These are phyloP conservation scores for Lentinula sp. DNA, from an alignment of 768 basidiomycete species.

Conservation along the genomic window DNA sequence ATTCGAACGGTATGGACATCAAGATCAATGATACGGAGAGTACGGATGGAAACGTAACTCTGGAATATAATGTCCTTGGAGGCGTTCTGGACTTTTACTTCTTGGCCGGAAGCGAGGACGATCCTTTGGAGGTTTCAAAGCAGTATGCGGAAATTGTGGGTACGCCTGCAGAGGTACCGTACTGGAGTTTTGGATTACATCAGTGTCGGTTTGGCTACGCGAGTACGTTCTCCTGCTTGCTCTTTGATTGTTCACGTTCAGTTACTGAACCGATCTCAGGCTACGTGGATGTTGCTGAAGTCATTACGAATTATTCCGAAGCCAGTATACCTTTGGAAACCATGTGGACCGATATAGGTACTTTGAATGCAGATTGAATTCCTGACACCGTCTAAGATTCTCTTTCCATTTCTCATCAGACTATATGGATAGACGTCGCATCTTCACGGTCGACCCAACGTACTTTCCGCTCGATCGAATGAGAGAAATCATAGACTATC, in stretches of 20 bases:
- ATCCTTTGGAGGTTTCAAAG: conserved; percentile 50
- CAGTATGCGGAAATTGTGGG: conserved; percentile 71
- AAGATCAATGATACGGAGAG: conserved; percentile 43
- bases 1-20: conserved; percentile 74
- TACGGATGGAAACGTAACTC: conserved; percentile 23
- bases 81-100: conserved; percentile 79
- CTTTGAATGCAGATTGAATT: neutral
- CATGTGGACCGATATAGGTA: conserved; percentile 77
- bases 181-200: conserved; percentile 70
- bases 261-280: conserved; percentile 25
- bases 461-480: conserved; percentile 61
- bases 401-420: conserved; percentile 26
- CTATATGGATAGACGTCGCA: conserved; percentile 62
- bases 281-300: conserved; percentile 54
- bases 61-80: conserved; percentile 77
- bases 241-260: neutral
- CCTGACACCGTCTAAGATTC: neutral
- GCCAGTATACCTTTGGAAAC: conserved; percentile 66
- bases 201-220: conserved; percentile 67
- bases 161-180: conserved; percentile 63
- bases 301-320: conserved; percentile 54
- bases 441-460: conserved; percentile 63
- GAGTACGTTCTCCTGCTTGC: neutral
- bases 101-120: conserved; percentile 55
- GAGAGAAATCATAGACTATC: conserved; percentile 57